Evolutionary conservation across 73 alveolate species (phyloP), one percentile per base, ranked within the genome.

Genomic region (Strombidium stylifer): DNA sequence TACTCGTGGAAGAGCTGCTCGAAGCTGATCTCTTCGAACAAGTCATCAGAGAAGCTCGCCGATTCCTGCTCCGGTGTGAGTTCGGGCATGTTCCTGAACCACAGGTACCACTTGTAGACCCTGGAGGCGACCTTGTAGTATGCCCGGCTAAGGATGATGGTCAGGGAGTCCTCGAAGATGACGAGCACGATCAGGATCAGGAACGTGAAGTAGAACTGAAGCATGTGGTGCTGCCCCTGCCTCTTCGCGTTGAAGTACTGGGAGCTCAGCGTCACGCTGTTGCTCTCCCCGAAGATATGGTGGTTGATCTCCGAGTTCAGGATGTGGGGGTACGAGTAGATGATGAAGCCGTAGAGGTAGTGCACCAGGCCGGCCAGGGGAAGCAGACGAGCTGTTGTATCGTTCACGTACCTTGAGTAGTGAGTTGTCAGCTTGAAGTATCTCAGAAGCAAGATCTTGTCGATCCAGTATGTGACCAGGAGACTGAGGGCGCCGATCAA

Each of bases 391-490:
- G 71, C 24, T 0, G 57, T 16, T 0, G 51, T 50, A 0, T 23
- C 51, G 52, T 50, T 23, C 6, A 78, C 48, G 14, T 54, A 64
- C 10, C 18, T 56, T 8, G 69, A 65, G 45, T 78, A 70, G 20
- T 66, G 15, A 5, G 90, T 84, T 0, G 90, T 84, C 0, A 15
- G 57, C 68, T 57, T 64, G 42, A 56, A 78, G 11, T 31, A 31
- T 55, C 74, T 54, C 20, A 64, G 31, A 40, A 78, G 36, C n/a
- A 78, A 52, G 27, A 56, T 46, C 35, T 78, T 78, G 55, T 78
- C 90, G 42, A 73, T 59, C 85, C 84, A 70, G 56, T 78, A 78
- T 35, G 47, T 64, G 28, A 70, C 37, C 45, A 69, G 45, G 45
- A 56, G 28, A 11, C 69, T 14, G 31, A 57, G 6, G 23, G 14